Percentiles rank a stretch among this genome's conserved stretches.
Conservation (phyloP, 2,329 filamentous ascomycete genomes). For the Tolypocladium capitatum region DNA sequence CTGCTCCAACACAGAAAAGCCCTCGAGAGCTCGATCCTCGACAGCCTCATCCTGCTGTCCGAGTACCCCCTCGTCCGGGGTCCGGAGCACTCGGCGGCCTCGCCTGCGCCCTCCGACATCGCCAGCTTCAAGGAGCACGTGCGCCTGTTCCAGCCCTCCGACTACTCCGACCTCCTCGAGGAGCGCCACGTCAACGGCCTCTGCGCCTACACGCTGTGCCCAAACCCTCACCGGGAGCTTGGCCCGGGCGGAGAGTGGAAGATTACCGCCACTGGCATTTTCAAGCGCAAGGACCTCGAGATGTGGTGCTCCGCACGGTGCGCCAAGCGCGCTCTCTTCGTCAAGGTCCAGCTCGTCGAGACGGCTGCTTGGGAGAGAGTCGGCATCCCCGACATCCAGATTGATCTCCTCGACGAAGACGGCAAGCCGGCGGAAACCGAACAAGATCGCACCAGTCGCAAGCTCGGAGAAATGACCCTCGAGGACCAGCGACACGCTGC, state of each 20-base stretch:
- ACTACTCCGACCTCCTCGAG: slow-evolving; percentile 79
- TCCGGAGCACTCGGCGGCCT: slow-evolving; percentile 26
- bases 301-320: slow-evolving; percentile 80
- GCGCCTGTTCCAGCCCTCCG: slow-evolving; percentile 64
- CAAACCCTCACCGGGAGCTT: slow-evolving; percentile 44
- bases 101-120: slow-evolving; percentile 44
- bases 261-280: slow-evolving; percentile 48
- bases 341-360: slow-evolving; percentile 79
- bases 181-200: slow-evolving; percentile 74
- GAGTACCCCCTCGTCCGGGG: slow-evolving; percentile 33
- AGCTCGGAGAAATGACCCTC: slow-evolving; percentile 29
- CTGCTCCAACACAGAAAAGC: slow-evolving; percentile 74
- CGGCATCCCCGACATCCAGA: slow-evolving; percentile 38
- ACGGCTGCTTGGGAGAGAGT: slow-evolving; percentile 74
- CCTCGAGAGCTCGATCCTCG: slow-evolving; percentile 59
- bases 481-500: slow-evolving; percentile 27
- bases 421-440: slow-evolving; percentile 27
- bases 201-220: slow-evolving; percentile 78
- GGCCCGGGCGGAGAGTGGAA: slow-evolving; percentile 52
- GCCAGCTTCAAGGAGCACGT: slow-evolving; percentile 53
- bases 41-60: slow-evolving; percentile 58
- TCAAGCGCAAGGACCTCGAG: slow-evolving; percentile 59
- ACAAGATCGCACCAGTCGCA: slow-evolving; percentile 19
- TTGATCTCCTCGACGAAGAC: slow-evolving; percentile 56
- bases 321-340: slow-evolving; percentile 65